These are phyloP conservation scores for Elsinoe batatas DNA, from an alignment of 2,329 filamentous ascomycete genomes.

Conservation along the genomic window DNA sequence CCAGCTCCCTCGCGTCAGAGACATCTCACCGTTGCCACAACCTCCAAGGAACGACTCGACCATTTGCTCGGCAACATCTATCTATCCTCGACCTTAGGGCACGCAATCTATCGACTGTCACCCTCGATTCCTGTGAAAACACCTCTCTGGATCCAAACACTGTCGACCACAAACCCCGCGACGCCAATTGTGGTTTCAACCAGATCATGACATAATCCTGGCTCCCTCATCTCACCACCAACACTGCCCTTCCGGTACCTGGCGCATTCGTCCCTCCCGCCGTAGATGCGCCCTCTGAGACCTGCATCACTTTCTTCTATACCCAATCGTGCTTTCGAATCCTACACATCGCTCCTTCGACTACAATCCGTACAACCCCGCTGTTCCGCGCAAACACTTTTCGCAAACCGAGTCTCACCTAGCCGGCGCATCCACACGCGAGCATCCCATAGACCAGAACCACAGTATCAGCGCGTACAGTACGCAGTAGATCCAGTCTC, in stretches of 20 bases:
- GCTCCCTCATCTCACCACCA: neutral
- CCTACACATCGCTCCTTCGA: neutral
- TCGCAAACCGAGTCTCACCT: neutral
- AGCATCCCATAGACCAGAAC: neutral
- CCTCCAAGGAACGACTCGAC: neutral
- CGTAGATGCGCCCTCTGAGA: constrained; percentile 6
- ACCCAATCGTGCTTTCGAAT: neutral
- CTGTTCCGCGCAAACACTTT: neutral
- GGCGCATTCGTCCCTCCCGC: neutral
- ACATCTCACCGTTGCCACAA: constrained; percentile 6
- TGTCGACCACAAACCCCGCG: neutral
- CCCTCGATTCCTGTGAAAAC: neutral
- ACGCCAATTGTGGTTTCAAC: neutral
- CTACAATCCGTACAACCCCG: neutral
- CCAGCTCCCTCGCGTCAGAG: neutral
- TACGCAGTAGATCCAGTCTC: constrained; percentile 16
- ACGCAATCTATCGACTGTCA: neutral
- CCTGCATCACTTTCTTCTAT: neutral
- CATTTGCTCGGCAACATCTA: constrained; percentile 11
- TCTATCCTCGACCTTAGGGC: neutral
- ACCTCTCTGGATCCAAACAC: neutral
- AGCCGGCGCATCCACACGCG: neutral
- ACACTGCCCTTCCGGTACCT: constrained; percentile 5
- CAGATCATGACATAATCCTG: constrained; percentile 11
- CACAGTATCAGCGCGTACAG: neutral